Evolutionary conservation across 2,329 filamentous ascomycete species (phyloP).

Genomic region (Drechmeria coniospora): DNA sequence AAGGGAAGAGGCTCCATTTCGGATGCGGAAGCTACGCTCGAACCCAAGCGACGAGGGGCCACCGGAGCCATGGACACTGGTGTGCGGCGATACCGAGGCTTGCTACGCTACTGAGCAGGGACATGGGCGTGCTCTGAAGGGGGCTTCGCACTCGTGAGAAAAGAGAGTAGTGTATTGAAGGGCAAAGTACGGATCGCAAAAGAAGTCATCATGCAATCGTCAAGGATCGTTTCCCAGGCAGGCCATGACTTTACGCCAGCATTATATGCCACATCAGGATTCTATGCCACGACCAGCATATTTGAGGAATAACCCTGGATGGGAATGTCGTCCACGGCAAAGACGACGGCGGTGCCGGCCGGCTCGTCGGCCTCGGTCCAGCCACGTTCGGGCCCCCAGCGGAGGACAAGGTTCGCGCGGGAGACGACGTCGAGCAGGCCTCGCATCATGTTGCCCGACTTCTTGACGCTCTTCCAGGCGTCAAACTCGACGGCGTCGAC

Average conservation of each 20-base stretch:
- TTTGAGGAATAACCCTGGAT: conserved; percentile 6
- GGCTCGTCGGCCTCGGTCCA: conserved; percentile 42
- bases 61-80: no score
- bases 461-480: conserved; percentile 49
- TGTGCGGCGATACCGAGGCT: no score
- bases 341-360: conserved; percentile 1
- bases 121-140: no score
- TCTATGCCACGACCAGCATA: conserved; percentile 8
- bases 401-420: conserved; percentile 34
- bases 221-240: no score
- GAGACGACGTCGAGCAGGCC: conserved; percentile 39
- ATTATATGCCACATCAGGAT: background rate
- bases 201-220: no score
- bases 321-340: conserved; percentile 3
- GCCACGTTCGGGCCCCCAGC: conserved; percentile 52
- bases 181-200: no score
- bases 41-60: no score
- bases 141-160: no score
- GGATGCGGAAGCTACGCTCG: no score
- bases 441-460: conserved; percentile 47
- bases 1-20: no score
- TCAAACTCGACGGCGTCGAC: conserved; percentile 52
- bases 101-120: no score
- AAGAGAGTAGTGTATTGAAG: no score
- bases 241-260: background rate